These are phyloP conservation scores for Ustulina deusta DNA, from an alignment of 2,329 filamentous ascomycete genomes.

Conservation along the genomic window DNA sequence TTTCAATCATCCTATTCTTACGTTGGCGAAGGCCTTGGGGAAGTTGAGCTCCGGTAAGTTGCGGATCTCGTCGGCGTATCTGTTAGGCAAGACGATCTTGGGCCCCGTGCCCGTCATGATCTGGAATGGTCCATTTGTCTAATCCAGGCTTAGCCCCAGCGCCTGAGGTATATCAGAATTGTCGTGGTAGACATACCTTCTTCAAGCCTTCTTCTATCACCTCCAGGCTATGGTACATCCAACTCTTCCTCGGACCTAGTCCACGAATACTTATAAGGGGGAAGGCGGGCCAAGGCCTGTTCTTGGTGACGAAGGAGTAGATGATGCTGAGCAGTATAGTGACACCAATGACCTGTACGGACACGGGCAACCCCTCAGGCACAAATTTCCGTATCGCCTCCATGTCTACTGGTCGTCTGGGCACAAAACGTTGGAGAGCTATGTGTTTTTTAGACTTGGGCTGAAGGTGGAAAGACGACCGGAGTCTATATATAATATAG, in stretches of 20 bases:
- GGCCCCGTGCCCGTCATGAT: constrained; percentile 51
- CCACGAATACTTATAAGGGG: constrained; percentile 48
- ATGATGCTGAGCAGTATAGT: constrained; percentile 47
- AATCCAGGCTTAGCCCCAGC: constrained; percentile 33
- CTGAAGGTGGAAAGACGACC: neutral
- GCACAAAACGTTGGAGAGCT: neutral
- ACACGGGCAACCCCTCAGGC: constrained; percentile 48
- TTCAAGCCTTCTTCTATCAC: constrained; percentile 44
- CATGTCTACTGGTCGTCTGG: constrained; percentile 35
- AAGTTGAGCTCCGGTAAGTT: constrained; percentile 52
- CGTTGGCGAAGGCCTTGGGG: constrained; percentile 51
- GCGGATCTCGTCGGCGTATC: constrained; percentile 52
- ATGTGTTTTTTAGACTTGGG: neutral
- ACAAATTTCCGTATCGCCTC: constrained; percentile 45
- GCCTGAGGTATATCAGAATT: neutral
- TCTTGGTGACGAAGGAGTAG: constrained; percentile 46
- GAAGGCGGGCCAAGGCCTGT: constrained; percentile 47
- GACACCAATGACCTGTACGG: constrained; percentile 45
- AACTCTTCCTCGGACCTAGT: constrained; percentile 47
- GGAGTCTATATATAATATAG: constrained; percentile 15
- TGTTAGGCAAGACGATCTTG: constrained; percentile 52
- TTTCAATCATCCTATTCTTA: constrained; percentile 30
- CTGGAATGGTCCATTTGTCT: constrained; percentile 51
- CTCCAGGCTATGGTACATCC: constrained; percentile 45
- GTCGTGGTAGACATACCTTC: constrained; percentile 39